Evolutionary conservation across 2,329 filamentous ascomycete species (phyloP).

Genomic region (Amphichorda felina): DNA sequence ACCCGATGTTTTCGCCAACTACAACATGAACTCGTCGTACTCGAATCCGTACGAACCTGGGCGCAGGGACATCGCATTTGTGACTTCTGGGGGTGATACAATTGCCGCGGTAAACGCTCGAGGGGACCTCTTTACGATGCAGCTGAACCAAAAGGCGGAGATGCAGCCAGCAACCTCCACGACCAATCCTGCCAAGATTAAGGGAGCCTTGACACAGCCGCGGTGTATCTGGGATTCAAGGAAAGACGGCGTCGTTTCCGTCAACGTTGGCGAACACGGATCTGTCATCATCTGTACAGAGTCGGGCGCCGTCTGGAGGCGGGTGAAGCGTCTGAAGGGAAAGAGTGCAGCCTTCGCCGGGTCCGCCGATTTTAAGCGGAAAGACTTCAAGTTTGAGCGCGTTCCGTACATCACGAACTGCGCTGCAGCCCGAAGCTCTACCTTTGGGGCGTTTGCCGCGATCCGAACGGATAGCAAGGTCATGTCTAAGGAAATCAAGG

Average conservation of each 20-base stretch:
- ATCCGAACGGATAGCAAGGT: conserved; percentile 77
- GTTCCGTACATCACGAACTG: conserved; percentile 82
- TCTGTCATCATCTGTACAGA: conserved; percentile 90
- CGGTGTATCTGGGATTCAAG: conserved; percentile 81
- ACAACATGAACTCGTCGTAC: conserved; percentile 51
- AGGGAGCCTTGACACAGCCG: conserved; percentile 65
- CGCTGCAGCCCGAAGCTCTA: conserved; percentile 72
- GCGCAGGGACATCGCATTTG: conserved; percentile 59
- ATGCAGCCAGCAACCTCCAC: conserved; percentile 55
- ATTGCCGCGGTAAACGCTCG: conserved; percentile 77
- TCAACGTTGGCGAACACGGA: conserved; percentile 82
- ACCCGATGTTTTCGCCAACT: conserved; percentile 56
- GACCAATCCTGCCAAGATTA: conserved; percentile 85
- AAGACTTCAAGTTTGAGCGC: conserved; percentile 92
- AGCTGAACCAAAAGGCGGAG: conserved; percentile 55
- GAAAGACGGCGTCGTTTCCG: conserved; percentile 77
- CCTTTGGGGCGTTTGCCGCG: conserved; percentile 81
- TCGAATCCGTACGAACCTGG: conserved; percentile 40
- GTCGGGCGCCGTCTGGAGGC: conserved; percentile 86
- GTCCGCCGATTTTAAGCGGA: conserved; percentile 47
- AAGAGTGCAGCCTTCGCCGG: conserved; percentile 48
- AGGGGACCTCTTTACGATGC: conserved; percentile 81
- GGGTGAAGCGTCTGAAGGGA: conserved; percentile 69
- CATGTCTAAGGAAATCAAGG: conserved; percentile 56
- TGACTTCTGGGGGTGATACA: conserved; percentile 79